Conservation (phyloP, 345 rosid genomes). For the Trapa incisa region DNA sequence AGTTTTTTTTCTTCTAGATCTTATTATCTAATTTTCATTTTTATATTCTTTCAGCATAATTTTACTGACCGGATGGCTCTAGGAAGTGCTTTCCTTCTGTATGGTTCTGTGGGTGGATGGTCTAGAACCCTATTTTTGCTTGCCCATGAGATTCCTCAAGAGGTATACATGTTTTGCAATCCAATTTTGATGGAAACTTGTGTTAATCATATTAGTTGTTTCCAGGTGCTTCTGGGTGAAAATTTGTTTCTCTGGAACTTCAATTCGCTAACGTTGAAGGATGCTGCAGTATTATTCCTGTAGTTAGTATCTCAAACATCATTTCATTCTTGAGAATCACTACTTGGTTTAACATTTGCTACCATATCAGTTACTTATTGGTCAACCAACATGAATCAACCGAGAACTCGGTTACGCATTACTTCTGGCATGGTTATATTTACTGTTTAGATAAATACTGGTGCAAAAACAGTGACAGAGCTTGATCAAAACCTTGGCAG, state of each 20-base stretch:
- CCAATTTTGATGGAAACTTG: background rate
- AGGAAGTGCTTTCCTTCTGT: constrained; percentile 92
- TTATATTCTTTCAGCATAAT: constrained; percentile 57
- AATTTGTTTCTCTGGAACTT: background rate
- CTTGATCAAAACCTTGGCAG: constrained; percentile 24
- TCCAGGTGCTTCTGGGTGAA: background rate
- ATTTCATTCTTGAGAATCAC: background rate
- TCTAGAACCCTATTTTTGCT: constrained; percentile 96
- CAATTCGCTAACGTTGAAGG: background rate
- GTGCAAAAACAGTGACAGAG: background rate
- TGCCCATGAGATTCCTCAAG: constrained; percentile 98
- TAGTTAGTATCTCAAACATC: background rate
- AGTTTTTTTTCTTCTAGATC: background rate
- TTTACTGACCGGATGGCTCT: constrained; percentile 96
- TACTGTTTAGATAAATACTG: background rate
- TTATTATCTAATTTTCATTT: background rate
- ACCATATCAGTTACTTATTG: background rate
- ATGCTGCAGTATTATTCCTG: background rate
- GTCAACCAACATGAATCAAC: too few relatives aligned
- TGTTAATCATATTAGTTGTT: background rate
- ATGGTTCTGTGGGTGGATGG: constrained; percentile 99
- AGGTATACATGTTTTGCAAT: constrained; percentile 33
- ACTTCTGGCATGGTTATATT: background rate
- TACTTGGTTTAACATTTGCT: background rate
- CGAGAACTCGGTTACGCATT: too few relatives aligned